phyloP scores from a whole-genome alignment of 2,329 filamentous ascomycete genomes.

The Fusarium secorum region DNA sequence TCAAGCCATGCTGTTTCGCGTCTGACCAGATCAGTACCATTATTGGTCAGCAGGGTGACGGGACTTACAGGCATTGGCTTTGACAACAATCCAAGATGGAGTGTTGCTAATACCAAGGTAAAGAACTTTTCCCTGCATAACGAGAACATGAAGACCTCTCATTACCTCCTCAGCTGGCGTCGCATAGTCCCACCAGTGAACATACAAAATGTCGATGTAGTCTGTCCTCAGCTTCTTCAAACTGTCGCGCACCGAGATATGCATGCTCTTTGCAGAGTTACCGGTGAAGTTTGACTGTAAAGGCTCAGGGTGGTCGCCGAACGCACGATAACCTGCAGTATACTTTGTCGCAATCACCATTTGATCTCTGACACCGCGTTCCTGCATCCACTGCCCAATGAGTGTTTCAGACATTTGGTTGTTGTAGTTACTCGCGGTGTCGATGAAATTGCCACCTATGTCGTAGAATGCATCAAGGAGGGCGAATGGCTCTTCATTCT shows the following conservation, averaged over 20 bases:
- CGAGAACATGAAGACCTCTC: conserved; percentile 5
- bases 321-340: fast-evolving
- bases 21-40: too few species aligned
- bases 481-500: fast-evolving
- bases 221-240: conserved; percentile 51
- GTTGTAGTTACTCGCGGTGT: fast-evolving
- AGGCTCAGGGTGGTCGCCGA: fast-evolving
- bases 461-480: fast-evolving
- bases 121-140: conserved; percentile 32
- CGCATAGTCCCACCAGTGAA: conserved; percentile 39
- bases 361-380: neutral
- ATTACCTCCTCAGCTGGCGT: conserved; percentile 20
- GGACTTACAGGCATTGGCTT: neutral
- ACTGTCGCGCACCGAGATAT: conserved; percentile 50
- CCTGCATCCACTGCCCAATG: fast-evolving
- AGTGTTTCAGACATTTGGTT: neutral
- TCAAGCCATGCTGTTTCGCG: conserved; percentile 39
- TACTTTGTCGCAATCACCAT: neutral
- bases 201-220: conserved; percentile 46
- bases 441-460: neutral
- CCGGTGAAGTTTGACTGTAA: conserved; percentile 47
- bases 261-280: conserved; percentile 49
- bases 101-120: conserved; percentile 46
- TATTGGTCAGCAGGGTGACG: too few species aligned
- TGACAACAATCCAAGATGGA: conserved; percentile 44